Percentiles rank a stretch among this genome's conserved stretches.
Conservation (phyloP, 306 rosid species). For the Quillaja saponaria region DNA sequence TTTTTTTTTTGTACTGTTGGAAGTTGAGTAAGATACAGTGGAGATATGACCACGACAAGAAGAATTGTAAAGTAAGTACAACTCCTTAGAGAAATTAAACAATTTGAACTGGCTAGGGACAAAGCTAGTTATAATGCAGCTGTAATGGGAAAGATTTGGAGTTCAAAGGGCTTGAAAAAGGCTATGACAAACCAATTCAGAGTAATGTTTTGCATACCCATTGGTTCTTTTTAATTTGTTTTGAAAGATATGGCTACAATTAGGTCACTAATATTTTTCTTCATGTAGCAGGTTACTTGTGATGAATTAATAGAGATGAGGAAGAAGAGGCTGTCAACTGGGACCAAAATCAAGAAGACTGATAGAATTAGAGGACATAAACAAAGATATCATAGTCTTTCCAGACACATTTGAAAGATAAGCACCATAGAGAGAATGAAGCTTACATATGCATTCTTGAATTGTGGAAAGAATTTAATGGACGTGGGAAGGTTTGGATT, state of each 20-base stretch:
- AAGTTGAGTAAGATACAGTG: too few relatives aligned
- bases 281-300: background rate
- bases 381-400: slow-evolving; percentile 19
- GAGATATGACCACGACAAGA: background rate
- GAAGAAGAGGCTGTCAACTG: background rate
- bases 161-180: background rate
- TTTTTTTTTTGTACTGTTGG: too few relatives aligned
- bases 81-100: slow-evolving; percentile 20
- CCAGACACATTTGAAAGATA: background rate
- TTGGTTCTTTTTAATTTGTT: background rate
- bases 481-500: slow-evolving; percentile 11
- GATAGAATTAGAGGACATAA: slow-evolving; percentile 7
- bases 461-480: too few relatives aligned
- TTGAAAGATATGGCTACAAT: too few relatives aligned
- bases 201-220: background rate
- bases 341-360: background rate
- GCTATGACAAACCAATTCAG: slow-evolving; percentile 17
- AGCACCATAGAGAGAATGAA: background rate
- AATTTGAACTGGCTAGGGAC: slow-evolving; percentile 6
- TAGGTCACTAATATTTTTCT: too few relatives aligned
- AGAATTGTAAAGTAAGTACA: background rate
- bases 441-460: slow-evolving; percentile 19
- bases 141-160: background rate
- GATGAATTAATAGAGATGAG: slow-evolving; percentile 3
- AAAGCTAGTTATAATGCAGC: background rate